These are phyloP conservation scores for Solanum verrucosum DNA, from an alignment of 257 asterid genomes.

Conservation along the genomic window DNA sequence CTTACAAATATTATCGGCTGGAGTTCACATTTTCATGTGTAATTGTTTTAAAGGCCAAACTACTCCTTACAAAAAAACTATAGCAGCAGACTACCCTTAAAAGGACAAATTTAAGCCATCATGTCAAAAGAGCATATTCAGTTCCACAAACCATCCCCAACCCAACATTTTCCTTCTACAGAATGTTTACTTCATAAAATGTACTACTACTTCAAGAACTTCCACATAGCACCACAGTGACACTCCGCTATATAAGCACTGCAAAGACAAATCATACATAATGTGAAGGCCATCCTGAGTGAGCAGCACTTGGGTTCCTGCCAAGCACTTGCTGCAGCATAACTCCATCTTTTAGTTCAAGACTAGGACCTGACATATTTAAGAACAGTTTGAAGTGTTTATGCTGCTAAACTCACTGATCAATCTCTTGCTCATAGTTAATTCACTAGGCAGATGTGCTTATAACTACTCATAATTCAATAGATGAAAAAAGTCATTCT, in stretches of 20 bases:
- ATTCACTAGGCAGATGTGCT: not conserved
- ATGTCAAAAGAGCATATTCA: not conserved
- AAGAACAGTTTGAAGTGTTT: not conserved
- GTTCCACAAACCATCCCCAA: not conserved
- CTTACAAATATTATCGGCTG: not conserved
- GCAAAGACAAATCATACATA: not conserved
- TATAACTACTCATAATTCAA: not conserved
- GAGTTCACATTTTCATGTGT: not conserved
- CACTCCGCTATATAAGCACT: not conserved
- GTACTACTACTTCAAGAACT: not conserved
- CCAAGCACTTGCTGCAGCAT: not conserved
- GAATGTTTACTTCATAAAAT: not conserved
- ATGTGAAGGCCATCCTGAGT: not conserved
- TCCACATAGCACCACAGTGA: not conserved
- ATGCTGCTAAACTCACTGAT: not conserved
- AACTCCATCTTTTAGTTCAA: not conserved
- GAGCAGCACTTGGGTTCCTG: not conserved
- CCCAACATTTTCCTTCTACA: not conserved
- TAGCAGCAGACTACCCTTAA: not conserved
- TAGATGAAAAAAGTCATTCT: not conserved
- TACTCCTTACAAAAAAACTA: not conserved
- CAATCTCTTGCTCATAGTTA: not conserved
- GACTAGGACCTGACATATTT: not conserved
- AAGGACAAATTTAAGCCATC: not conserved
- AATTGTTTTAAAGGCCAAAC: not conserved